Evolutionary conservation across 2,329 filamentous ascomycete species (phyloP).

Genomic region (Cordyceps cateniannulata): DNA sequence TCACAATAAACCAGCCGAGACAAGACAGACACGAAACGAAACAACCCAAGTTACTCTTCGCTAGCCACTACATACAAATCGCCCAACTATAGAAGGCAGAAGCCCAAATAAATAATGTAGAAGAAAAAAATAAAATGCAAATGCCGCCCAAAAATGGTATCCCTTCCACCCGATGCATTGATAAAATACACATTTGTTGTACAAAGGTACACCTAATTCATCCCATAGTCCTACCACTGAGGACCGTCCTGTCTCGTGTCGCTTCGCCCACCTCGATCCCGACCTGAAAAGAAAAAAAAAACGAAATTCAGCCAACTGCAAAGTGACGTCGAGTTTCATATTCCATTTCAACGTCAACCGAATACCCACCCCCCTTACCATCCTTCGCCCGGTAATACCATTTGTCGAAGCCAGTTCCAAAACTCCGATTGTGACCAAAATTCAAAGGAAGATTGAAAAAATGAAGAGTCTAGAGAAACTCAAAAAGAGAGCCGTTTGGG

Average conservation of each 20-base stretch:
- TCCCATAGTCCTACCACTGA: not conserved
- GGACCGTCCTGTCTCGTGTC: not conserved
- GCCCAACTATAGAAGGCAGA: not conserved
- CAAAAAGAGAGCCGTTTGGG: not conserved
- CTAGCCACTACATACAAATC: not conserved
- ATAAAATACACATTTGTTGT: constrained; percentile 11
- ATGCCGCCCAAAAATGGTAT: constrained; percentile 3
- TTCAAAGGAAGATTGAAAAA: not conserved
- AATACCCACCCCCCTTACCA: not conserved
- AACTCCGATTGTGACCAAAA: not conserved
- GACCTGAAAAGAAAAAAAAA: not conserved
- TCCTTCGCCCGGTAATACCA: not conserved
- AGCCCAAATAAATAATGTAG: not conserved
- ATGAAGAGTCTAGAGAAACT: not conserved
- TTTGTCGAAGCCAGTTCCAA: not conserved
- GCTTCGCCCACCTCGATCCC: not conserved
- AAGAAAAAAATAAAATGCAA: not conserved
- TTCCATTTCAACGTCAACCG: not conserved
- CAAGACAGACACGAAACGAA: not conserved
- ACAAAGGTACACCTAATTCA: constrained; percentile 2
- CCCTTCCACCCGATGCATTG: constrained; percentile 2
- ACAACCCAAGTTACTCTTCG: not conserved
- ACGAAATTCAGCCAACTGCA: not conserved
- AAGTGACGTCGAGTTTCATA: not conserved
- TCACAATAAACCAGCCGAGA: not conserved